Base-by-base conservation (phyloP, 1,284 basidiomycete species). In the Fistulina hepatica region DNA sequence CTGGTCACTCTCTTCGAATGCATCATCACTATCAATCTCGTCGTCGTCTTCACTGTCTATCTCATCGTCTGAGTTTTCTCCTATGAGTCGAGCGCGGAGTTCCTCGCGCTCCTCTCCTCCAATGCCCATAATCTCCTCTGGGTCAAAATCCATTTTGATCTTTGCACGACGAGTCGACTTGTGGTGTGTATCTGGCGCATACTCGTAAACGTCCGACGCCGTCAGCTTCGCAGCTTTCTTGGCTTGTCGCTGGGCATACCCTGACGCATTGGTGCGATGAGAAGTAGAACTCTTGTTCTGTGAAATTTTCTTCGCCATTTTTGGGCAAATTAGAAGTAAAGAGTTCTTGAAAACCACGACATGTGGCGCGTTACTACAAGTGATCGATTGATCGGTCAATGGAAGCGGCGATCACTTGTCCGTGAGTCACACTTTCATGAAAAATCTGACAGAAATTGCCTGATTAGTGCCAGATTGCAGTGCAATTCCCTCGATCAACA, bases 1-100 rank as follows among this genome's bases (percentile, higher is more conserved):
- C 44, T 82, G 81, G 42, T 91, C 89, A 48, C 74, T 80, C 48
- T 86, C 84, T 45, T 83, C 82, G 48, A 86, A 85, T 0, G 83
- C 83, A 43, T 62, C 80, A 50, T 85, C 83, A 48, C 77, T 81
- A 43, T 84, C 80, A 37, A 86, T 71, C 44, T 85, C 83, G 49
- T 86, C 83, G 46, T 86, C 82, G 43, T 86, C 83, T 2, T 68
- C 79, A 41, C 67, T 72, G 16, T 63, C 74, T 37, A 83, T 63
- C 38, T 73, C 71, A 26, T 73, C 69, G n/a, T 76, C 73, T 5
- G 62, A 67, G 27, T 64, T 59, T 48, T 78, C 74, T 9, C 71
- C 76, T 34, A 81, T 65, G 35, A 83, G 52, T 41, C 71, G 62
- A 7, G 76, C 69, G 33, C 60, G 57, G 32, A 62, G 41, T 35